phyloP scores from a whole-genome alignment of 139 green algal genomes.

The Micromonas commoda region DNA sequence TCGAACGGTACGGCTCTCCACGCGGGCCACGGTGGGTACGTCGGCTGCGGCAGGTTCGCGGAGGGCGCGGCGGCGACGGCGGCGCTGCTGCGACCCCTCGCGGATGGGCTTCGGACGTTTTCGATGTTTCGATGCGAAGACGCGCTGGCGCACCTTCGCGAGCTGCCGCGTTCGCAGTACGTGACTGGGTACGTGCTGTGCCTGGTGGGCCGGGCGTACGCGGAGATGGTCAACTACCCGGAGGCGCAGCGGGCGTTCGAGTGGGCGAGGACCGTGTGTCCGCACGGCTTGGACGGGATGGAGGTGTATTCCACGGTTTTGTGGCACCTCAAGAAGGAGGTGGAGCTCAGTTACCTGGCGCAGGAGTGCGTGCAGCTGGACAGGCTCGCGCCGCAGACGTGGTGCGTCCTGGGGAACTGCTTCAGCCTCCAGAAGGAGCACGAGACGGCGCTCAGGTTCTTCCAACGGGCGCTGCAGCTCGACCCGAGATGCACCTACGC shows the following conservation, averaged over 20 bases:
- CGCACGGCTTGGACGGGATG: constrained; percentile 64
- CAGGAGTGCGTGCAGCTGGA: constrained; percentile 72
- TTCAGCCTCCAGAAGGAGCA: constrained; percentile 88
- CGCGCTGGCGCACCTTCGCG: constrained; percentile 54
- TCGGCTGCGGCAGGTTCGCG: not conserved
- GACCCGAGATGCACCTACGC: constrained; percentile 74
- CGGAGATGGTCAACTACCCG: constrained; percentile 81
- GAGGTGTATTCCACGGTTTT: constrained; percentile 89
- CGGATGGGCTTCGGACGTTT: constrained; percentile 53
- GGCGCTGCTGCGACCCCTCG: constrained; percentile 53
- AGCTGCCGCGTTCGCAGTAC: constrained; percentile 59
- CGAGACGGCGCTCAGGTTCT: constrained; percentile 74
- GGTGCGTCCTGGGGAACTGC: constrained; percentile 90
- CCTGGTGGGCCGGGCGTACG: constrained; percentile 65
- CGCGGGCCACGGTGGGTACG: too few species aligned
- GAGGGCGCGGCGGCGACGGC: constrained; percentile 42
- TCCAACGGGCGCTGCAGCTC: constrained; percentile 79
- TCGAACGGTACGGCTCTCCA: too few species aligned
- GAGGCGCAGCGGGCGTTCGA: constrained; percentile 59
- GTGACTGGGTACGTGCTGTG: constrained; percentile 71
- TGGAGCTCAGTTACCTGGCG: constrained; percentile 79
- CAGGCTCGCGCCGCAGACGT: constrained; percentile 65
- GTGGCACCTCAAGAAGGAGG: constrained; percentile 87
- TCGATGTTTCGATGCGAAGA: constrained; percentile 68
- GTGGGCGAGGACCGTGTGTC: constrained; percentile 51